Percentiles rank a stretch among this genome's conserved stretches.
Evolutionary conservation across 2,329 filamentous ascomycete species (phyloP).

Genomic region (Colletotrichum lini): DNA sequence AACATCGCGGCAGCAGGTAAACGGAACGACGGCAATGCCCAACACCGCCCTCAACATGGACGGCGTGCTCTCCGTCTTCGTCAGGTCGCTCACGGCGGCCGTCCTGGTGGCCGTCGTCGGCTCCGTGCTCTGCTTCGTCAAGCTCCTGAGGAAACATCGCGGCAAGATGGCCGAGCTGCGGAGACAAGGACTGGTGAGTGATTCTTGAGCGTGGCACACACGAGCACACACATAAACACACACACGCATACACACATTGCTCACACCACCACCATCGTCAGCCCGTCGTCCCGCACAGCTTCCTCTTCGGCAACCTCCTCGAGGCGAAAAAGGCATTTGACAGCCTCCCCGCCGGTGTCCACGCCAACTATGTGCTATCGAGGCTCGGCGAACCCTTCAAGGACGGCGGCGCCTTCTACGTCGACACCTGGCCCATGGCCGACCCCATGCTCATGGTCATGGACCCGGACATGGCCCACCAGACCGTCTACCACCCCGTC

Average conservation of each 20-base stretch:
- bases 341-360: constrained; percentile 31
- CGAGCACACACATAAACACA: not conserved
- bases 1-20: not conserved
- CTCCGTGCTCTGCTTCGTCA: constrained; percentile 27
- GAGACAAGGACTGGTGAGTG: constrained; percentile 28
- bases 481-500: constrained; percentile 48
- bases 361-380: constrained; percentile 28
- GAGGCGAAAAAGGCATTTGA: constrained; percentile 47
- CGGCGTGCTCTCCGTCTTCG: not conserved
- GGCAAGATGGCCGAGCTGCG: constrained; percentile 33
- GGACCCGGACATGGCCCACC: constrained; percentile 50
- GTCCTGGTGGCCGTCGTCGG: not conserved
- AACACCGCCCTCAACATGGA: constrained; percentile 10
- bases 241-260: not conserved
- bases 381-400: constrained; percentile 41
- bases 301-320: constrained; percentile 50
- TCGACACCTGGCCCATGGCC: constrained; percentile 49
- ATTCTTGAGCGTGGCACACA: not conserved
- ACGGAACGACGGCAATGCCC: not conserved
- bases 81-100: constrained; percentile 22
- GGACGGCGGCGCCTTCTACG: constrained; percentile 49
- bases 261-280: constrained; percentile 26
- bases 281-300: constrained; percentile 49
- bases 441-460: constrained; percentile 48
- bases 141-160: constrained; percentile 21